Base-by-base conservation (phyloP, 2,329 filamentous ascomycete species). In the Stemphylium beticola region DNA sequence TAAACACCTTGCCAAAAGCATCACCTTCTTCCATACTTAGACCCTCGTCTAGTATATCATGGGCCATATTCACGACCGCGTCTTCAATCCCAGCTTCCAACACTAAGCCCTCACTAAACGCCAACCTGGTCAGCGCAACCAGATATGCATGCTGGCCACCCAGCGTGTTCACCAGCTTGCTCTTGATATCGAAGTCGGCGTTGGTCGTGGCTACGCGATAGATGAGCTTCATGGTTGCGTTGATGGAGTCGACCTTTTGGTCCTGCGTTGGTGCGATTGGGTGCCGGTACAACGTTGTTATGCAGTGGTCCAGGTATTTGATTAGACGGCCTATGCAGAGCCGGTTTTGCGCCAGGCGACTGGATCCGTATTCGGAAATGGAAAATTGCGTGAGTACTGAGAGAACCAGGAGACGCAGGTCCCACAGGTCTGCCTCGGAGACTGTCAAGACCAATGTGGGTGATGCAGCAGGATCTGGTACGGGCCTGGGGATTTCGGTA, bases 111-210 rank as follows among this genome's bases (percentile, higher is more conserved):
- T 96, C 91, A 5, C 86, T 88, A 72, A 96, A 97, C 0, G 91
- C 92, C n/a, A 98, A 78, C 37, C 93, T 79, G 0, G 91, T 92
- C 39, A 99, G 78, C 2, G 87, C 86, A 9, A 97, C 84, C 1
- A 96, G 79, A 67, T 96, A 93, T 47, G 92, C 92, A 68, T 96
- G 92, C 46, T 86, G 85, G 0, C 88, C 90, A 3, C 91, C 91
- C 4, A 85, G 82, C 0, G 90, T 84, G 8, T 84, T 83, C 0
- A 83, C 81, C 4, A 96, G 79, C 72, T 93, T 96, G 43, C 84
- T 82, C 43, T 86, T 83, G 58, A 96, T 85, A 61, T 93, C 75
- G 64, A 88, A 80, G 17, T 83, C 77, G 4, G 89, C 83, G 68
- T 92, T 90, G 17, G 73, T 77, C 2, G 77, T 82, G 12, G 86